Evolutionary conservation across 495 filamentous ascomycete species (phyloP).

Genomic region (Daldinia grandis): DNA sequence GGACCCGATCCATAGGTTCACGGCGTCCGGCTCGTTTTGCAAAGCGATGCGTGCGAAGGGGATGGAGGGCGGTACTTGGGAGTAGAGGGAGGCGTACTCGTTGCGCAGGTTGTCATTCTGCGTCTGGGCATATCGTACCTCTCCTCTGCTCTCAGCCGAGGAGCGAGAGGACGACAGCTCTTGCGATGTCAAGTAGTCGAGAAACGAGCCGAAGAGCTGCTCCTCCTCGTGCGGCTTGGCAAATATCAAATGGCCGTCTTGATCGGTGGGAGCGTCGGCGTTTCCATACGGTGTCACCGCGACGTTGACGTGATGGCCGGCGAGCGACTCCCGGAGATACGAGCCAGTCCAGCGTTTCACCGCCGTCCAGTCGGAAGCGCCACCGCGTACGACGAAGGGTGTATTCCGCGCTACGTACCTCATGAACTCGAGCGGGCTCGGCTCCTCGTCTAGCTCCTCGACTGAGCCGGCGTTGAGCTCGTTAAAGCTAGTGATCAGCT

Average conservation of each 20-base stretch:
- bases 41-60: constrained; percentile 74
- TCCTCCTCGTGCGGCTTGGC: constrained; percentile 64
- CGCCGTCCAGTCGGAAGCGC: constrained; percentile 66
- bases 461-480: constrained; percentile 69
- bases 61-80: constrained; percentile 64
- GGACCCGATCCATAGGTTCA: constrained; percentile 84
- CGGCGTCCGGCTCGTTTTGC: constrained; percentile 67
- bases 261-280: constrained; percentile 65
- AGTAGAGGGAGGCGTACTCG: constrained; percentile 69
- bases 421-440: constrained; percentile 77
- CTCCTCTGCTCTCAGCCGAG: constrained; percentile 21
- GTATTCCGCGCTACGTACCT: constrained; percentile 70
- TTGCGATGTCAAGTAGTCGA: constrained; percentile 56
- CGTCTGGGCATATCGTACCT: constrained; percentile 65
- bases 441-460: constrained; percentile 65
- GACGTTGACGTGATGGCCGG: constrained; percentile 65
- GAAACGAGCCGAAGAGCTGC: constrained; percentile 57
- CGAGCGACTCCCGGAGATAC: constrained; percentile 63
- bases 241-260: constrained; percentile 55
- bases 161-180: constrained; percentile 34
- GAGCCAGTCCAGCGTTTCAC: constrained; percentile 64
- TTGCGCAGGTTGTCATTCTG: constrained; percentile 79
- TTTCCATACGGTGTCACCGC: constrained; percentile 76
- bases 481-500: constrained; percentile 70
- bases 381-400: constrained; percentile 72